Conservation (phyloP, 805 yeast species). For the Nakazawaea anatomiae region DNA sequence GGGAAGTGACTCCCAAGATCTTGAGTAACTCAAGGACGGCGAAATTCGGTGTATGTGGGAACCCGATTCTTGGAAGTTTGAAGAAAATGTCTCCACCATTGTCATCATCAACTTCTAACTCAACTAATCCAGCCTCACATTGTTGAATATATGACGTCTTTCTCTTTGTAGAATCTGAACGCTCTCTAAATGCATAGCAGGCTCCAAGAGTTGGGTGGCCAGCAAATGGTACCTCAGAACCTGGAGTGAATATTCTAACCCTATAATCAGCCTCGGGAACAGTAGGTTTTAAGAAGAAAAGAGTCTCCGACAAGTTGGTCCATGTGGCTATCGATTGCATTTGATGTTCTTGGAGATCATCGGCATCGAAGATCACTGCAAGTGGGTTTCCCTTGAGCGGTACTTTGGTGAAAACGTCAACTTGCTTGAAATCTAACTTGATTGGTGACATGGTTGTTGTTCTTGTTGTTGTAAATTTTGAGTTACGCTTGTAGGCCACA, state of each 20-base stretch:
- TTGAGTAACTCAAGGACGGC: background rate
- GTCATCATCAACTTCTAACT: slow-evolving; percentile 19
- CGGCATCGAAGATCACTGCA: slow-evolving; percentile 44
- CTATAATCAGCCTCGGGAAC: slow-evolving; percentile 33
- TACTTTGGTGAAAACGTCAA: slow-evolving; percentile 35
- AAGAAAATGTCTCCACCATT: slow-evolving; percentile 23
- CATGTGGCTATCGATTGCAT: slow-evolving; percentile 47
- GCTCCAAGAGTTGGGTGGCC: slow-evolving; percentile 62
- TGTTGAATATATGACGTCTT: slow-evolving; percentile 31
- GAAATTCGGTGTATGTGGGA: background rate
- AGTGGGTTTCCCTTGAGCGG: slow-evolving; percentile 47
- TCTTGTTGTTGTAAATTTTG: background rate
- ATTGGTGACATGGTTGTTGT: background rate
- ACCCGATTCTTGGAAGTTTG: slow-evolving; percentile 15
- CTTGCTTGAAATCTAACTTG: slow-evolving; percentile 20
- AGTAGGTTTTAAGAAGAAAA: slow-evolving; percentile 38
- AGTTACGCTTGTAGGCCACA: no score
- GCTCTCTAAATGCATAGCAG: slow-evolving; percentile 38
- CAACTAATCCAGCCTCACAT: slow-evolving; percentile 35
- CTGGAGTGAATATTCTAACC: slow-evolving; percentile 44
- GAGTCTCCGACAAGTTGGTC: slow-evolving; percentile 58
- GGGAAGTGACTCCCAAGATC: background rate
- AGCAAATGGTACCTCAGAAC: slow-evolving; percentile 49
- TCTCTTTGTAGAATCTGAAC: slow-evolving; percentile 21
- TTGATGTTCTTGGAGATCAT: slow-evolving; percentile 28